These are phyloP conservation scores for Talaromyces sp. DNA, from an alignment of 2,329 filamentous ascomycete genomes.

Conservation along the genomic window DNA sequence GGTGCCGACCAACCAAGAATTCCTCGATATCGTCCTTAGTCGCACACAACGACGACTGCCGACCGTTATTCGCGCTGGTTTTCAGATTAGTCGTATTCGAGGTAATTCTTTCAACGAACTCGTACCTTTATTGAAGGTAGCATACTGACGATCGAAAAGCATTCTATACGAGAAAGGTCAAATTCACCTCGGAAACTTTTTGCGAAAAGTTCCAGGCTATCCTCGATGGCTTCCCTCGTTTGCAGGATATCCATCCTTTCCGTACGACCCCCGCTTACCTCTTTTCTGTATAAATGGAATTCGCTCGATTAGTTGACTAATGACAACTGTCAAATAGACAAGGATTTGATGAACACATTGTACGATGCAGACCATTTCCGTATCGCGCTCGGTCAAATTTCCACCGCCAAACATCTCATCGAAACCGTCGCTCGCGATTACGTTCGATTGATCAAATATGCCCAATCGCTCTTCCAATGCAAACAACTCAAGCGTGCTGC, in stretches of 20 bases:
- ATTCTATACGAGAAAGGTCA: constrained; percentile 97
- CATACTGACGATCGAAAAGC: constrained; percentile 42
- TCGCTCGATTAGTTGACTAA: neutral
- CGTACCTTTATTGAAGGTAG: neutral
- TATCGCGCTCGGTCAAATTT: constrained; percentile 92
- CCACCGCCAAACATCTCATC: constrained; percentile 92
- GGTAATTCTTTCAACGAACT: constrained; percentile 33
- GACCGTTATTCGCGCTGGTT: constrained; percentile 91
- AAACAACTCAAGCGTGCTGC: constrained; percentile 97
- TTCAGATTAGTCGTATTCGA: constrained; percentile 92
- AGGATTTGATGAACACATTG: constrained; percentile 90
- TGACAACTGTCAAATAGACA: constrained; percentile 43
- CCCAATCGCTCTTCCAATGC: constrained; percentile 95
- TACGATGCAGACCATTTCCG: constrained; percentile 98
- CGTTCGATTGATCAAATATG: constrained; percentile 92
- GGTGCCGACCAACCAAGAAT: constrained; percentile 89
- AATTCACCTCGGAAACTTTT: constrained; percentile 96
- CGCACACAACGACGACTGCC: constrained; percentile 88
- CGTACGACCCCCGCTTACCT: constrained; percentile 51
- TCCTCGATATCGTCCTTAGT: constrained; percentile 94
- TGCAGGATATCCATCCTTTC: constrained; percentile 94
- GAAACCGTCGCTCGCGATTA: constrained; percentile 97
- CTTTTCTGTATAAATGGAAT: neutral
- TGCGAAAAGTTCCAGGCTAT: constrained; percentile 88
- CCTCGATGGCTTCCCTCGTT: constrained; percentile 85